Conservation (phyloP, 2,329 filamentous ascomycete genomes). For the Cercospora sesami region DNA sequence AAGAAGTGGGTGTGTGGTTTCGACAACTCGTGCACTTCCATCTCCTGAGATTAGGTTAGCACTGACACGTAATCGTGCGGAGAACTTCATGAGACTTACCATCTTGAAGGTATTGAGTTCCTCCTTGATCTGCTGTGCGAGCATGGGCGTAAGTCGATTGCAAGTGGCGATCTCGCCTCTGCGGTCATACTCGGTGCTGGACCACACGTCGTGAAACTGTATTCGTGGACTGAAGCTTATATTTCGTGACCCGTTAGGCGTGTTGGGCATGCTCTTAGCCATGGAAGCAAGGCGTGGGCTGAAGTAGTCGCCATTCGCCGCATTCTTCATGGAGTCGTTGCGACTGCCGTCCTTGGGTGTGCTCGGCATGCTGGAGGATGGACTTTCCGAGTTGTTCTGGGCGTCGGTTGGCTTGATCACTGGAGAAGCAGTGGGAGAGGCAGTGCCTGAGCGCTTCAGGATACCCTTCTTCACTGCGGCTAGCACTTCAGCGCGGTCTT, state of each 20-base stretch:
- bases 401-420: constrained; percentile 65
- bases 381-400: constrained; percentile 70
- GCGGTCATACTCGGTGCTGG: constrained; percentile 90
- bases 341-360: constrained; percentile 74
- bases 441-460: constrained; percentile 72
- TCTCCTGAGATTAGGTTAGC: constrained; percentile 70
- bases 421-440: constrained; percentile 68
- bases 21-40: constrained; percentile 98
- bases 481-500: constrained; percentile 85
- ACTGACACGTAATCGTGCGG: constrained; percentile 12
- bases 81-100: constrained; percentile 57
- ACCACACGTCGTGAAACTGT: constrained; percentile 95
- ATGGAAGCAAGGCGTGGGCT: constrained; percentile 69
- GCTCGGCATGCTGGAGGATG: constrained; percentile 80
- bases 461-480: constrained; percentile 95
- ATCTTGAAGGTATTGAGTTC: constrained; percentile 99
- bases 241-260: constrained; percentile 66
- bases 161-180: constrained; percentile 95
- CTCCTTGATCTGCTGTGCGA: constrained; percentile 99
- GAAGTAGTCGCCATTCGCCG: constrained; percentile 88
- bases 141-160: constrained; percentile 93
- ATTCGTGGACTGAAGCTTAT: constrained; percentile 86
- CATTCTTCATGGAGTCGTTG: constrained; percentile 50
- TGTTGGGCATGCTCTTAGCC: constrained; percentile 76
- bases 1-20: constrained; percentile 99